Conservation (phyloP, 2,329 filamentous ascomycete species). For the Colletotrichum godetiae region DNA sequence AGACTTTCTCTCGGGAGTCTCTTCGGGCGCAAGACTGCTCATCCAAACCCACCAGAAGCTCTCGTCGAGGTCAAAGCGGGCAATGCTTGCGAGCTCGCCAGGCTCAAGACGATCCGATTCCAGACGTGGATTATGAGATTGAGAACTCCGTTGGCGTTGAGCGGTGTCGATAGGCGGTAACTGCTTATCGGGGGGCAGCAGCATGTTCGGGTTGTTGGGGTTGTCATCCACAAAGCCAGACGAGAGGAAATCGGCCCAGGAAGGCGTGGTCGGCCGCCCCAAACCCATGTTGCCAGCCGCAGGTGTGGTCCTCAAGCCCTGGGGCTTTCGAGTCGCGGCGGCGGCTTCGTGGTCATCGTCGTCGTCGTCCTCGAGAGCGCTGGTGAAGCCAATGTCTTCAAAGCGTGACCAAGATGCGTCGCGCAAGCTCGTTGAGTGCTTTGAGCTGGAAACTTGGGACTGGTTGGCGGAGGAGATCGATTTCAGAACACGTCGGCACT, state of each 20-base stretch:
- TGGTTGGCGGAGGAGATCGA: slow-evolving; percentile 91
- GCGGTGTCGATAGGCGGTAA: slow-evolving; percentile 84
- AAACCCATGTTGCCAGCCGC: slow-evolving; percentile 74
- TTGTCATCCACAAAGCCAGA: slow-evolving; percentile 88
- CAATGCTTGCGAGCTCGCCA: slow-evolving; percentile 94
- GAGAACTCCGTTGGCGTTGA: slow-evolving; percentile 83
- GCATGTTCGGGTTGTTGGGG: slow-evolving; percentile 72
- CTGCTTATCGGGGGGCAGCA: slow-evolving; percentile 92
- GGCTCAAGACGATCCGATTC: slow-evolving; percentile 83
- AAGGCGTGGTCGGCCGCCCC: slow-evolving; percentile 91
- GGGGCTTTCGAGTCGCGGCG: slow-evolving; percentile 51
- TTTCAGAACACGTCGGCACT: slow-evolving; percentile 90
- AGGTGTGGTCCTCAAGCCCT: slow-evolving; percentile 72
- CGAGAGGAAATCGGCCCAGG: slow-evolving; percentile 97
- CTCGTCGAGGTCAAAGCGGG: slow-evolving; percentile 86
- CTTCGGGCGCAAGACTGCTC: slow-evolving; percentile 91
- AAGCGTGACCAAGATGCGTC: slow-evolving; percentile 98
- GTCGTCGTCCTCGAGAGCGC: slow-evolving; percentile 76
- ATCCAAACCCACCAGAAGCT: slow-evolving; percentile 99
- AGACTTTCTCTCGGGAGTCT: slow-evolving; percentile 85
- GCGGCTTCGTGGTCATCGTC: slow-evolving; percentile 68
- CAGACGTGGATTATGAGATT: slow-evolving; percentile 82
- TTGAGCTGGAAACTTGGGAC: slow-evolving; percentile 77
- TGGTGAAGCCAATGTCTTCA: slow-evolving; percentile 92
- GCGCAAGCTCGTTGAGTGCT: slow-evolving; percentile 77